Conservation (phyloP, 495 filamentous ascomycete species). For the Podospora anserina region DNA sequence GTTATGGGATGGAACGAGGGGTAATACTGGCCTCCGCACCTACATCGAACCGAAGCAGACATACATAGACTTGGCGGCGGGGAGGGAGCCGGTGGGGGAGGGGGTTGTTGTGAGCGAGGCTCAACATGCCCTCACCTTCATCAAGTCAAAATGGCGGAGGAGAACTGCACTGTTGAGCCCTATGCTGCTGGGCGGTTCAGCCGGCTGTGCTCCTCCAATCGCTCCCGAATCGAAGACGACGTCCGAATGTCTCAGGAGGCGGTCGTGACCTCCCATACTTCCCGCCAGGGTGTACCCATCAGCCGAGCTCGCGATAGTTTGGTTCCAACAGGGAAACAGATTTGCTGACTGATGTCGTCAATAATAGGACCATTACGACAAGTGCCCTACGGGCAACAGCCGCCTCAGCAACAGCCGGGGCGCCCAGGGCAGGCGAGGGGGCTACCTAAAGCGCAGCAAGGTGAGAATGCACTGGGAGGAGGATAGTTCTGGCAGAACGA, state of each 20-base stretch:
- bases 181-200: background rate
- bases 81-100: background rate
- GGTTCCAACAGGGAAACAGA: background rate
- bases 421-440: conserved; percentile 55
- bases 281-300: background rate
- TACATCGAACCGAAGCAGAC: background rate
- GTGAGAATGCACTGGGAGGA: conserved; percentile 43
- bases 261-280: background rate
- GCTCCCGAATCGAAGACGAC: background rate
- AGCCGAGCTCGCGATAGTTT: background rate
- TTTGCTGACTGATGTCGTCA: background rate
- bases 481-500: background rate
- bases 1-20: background rate
- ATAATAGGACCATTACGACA: background rate
- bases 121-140: background rate
- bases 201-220: background rate
- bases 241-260: background rate
- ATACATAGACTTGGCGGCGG: background rate
- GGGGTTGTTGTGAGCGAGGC: background rate
- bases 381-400: conserved; percentile 58
- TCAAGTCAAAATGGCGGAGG: background rate
- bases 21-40: background rate
- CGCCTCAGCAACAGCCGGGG: conserved; percentile 55
- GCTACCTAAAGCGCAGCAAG: conserved; percentile 73
- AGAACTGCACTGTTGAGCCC: background rate